Evolutionary conservation across 768 basidiomycete genomes (phyloP).

Genomic region (Russula virescens): DNA sequence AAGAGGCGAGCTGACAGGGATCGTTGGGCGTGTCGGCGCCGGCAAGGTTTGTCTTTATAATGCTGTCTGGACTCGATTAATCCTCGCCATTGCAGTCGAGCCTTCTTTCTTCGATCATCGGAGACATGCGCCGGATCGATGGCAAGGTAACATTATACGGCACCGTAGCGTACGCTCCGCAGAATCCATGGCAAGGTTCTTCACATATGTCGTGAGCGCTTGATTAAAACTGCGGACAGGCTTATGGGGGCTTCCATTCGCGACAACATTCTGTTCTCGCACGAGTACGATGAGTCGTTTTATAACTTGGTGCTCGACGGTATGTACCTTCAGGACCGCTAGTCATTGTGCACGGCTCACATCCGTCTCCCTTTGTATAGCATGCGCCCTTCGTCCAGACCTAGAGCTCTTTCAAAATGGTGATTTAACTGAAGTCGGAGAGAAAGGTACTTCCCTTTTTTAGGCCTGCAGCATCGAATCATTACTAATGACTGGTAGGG

Average conservation of each 20-base stretch:
- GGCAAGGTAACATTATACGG: conserved; percentile 69
- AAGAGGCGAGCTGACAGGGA: conserved; percentile 80
- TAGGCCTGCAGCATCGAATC: not conserved
- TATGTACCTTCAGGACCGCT: conserved; percentile 25
- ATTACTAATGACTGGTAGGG: conserved; percentile 30
- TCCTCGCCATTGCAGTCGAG: conserved; percentile 46
- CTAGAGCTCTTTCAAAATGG: conserved; percentile 73
- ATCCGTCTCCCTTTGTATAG: conserved; percentile 30
- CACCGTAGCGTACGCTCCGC: conserved; percentile 74
- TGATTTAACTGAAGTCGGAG: conserved; percentile 80
- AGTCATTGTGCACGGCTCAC: not conserved
- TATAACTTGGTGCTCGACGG: conserved; percentile 81
- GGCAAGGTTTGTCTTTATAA: conserved; percentile 59
- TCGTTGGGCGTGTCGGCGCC: conserved; percentile 85
- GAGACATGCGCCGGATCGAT: conserved; percentile 75
- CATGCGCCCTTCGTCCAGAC: conserved; percentile 83
- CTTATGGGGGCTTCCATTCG: conserved; percentile 80
- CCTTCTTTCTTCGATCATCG: conserved; percentile 73
- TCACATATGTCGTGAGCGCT: not conserved
- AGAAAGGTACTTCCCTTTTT: conserved; percentile 51
- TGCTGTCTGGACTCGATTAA: conserved; percentile 7
- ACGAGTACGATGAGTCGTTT: conserved; percentile 79
- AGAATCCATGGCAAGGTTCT: conserved; percentile 68
- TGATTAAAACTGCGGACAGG: conserved; percentile 36
- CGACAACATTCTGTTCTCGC: conserved; percentile 90